A percentile compares a stretch with the other conserved stretches of the same genome.
phyloP scores from a whole-genome alignment of 2,329 filamentous ascomycete genomes.

The Aotearoamyces nothofagi region DNA sequence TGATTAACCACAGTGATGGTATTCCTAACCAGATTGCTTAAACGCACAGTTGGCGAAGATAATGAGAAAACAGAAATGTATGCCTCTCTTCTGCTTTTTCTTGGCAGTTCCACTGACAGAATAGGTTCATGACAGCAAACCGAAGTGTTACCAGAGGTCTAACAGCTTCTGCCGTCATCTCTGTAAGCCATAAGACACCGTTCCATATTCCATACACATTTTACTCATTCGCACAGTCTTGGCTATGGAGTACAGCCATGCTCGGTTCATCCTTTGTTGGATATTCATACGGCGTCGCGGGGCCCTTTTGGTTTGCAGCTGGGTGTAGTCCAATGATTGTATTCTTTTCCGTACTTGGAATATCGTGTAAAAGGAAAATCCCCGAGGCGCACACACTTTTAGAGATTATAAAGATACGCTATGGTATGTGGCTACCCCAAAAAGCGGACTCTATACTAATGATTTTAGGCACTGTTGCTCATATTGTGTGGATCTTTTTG shows the following conservation, averaged over 20 bases:
- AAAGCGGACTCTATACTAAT: neutral
- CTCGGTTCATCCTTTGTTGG: slow-evolving; percentile 33
- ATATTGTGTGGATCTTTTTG: slow-evolving; percentile 34
- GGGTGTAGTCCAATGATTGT: slow-evolving; percentile 40
- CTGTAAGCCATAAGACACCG: slow-evolving; percentile 24
- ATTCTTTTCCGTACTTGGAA: slow-evolving; percentile 34
- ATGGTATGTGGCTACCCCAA: slow-evolving; percentile 19
- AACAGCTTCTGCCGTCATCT: slow-evolving; percentile 36
- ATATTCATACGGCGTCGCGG: slow-evolving; percentile 36
- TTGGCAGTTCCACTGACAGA: neutral
- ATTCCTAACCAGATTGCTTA: slow-evolving; percentile 28
- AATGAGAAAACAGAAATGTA: slow-evolving; percentile 36
- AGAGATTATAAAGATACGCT: slow-evolving; percentile 35
- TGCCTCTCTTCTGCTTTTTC: neutral
- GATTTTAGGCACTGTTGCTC: slow-evolving; percentile 21
- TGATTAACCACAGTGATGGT: slow-evolving; percentile 24
- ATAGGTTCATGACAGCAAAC: slow-evolving; percentile 36
- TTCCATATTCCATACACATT: neutral
- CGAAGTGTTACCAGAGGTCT: slow-evolving; percentile 31
- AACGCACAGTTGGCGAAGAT: slow-evolving; percentile 32
- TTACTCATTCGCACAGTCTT: slow-evolving; percentile 19
- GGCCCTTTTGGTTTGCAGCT: slow-evolving; percentile 41
- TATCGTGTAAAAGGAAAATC: slow-evolving; percentile 34
- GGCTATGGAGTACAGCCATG: slow-evolving; percentile 38
- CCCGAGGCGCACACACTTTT: slow-evolving; percentile 37